Evolutionary conservation across 1,139 yeast species (phyloP).

Genomic region (Pichia sorboxylosa): DNA sequence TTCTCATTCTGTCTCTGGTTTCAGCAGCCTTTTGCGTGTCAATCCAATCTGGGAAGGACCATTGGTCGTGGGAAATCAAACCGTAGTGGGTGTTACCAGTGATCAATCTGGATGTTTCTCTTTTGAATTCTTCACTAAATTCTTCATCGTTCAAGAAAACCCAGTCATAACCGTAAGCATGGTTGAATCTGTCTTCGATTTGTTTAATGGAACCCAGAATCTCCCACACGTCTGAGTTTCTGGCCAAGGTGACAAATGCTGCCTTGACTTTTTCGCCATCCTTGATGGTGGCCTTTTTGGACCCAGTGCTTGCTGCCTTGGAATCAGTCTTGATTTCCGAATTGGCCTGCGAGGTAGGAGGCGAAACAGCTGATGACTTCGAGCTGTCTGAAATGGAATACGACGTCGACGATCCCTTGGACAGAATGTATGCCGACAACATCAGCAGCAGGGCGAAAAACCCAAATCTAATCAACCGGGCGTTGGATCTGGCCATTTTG

Average conservation of each 20-base stretch:
- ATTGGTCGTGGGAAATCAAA: conserved; percentile 35
- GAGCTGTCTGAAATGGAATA: conserved; percentile 12
- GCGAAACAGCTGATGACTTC: conserved; percentile 2
- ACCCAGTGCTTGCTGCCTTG: conserved; percentile 13
- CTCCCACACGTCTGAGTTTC: conserved; percentile 41
- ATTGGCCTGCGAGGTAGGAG: conserved; percentile 3
- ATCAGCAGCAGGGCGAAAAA: conserved; percentile 47
- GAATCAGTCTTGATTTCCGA: conserved; percentile 1
- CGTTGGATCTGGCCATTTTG: conserved; percentile 43
- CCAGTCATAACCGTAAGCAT: conserved; percentile 64
- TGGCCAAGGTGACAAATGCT: conserved; percentile 46
- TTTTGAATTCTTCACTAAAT: conserved; percentile 35
- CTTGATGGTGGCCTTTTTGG: conserved; percentile 18
- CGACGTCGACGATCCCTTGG: conserved; percentile 44
- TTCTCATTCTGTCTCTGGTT: conserved; percentile 38
- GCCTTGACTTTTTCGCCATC: conserved; percentile 39
- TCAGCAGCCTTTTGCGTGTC: conserved; percentile 47
- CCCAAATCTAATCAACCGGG: conserved; percentile 50
- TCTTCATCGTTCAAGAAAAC: conserved; percentile 51
- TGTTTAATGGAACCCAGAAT: conserved; percentile 39
- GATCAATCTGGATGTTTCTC: conserved; percentile 28
- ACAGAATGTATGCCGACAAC: conserved; percentile 47
- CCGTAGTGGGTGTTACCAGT: conserved; percentile 44
- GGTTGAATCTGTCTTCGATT: conserved; percentile 64
- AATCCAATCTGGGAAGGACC: conserved; percentile 58